Percentiles rank a stretch among this genome's conserved stretches.
These are phyloP conservation scores for Haematococcus sp. DNA, from an alignment of 139 green algal species.

Conservation along the genomic window DNA sequence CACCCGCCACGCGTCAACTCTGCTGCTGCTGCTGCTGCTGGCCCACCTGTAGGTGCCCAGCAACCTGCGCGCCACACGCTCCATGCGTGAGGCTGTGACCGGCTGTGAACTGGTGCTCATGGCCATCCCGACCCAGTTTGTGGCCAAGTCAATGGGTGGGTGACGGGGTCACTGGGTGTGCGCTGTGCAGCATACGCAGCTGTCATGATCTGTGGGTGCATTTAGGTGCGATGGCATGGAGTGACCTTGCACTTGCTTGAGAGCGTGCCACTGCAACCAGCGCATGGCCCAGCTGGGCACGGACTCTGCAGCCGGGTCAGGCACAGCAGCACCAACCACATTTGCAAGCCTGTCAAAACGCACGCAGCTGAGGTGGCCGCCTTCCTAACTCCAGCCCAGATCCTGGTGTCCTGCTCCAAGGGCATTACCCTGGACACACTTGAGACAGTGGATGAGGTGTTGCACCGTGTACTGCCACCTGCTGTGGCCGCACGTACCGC, in stretches of 20 bases:
- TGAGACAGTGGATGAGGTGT: slow-evolving; percentile 60
- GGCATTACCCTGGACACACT: slow-evolving; percentile 76
- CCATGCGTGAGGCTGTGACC: slow-evolving; percentile 41
- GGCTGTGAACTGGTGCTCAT: slow-evolving; percentile 70
- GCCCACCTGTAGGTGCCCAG: slow-evolving; percentile 36
- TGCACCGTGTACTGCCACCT: slow-evolving; percentile 56
- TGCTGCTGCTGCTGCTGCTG: too few relatives aligned
- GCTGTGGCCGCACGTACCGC: slow-evolving; percentile 33
- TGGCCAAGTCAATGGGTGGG: slow-evolving; percentile 57
- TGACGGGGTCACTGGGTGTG: not conserved
- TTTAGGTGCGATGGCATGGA: not conserved
- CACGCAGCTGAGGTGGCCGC: slow-evolving; percentile 17
- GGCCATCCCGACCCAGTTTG: slow-evolving; percentile 81
- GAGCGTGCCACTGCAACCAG: too few relatives aligned
- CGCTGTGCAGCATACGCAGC: not conserved
- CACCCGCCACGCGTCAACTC: too few relatives aligned
- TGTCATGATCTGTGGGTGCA: not conserved
- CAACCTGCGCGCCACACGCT: slow-evolving; percentile 42
- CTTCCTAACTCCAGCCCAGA: slow-evolving; percentile 30
- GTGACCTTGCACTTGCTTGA: too few relatives aligned
- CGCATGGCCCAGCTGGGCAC: too few relatives aligned
- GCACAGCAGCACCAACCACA: too few relatives aligned
- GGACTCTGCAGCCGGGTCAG: too few relatives aligned
- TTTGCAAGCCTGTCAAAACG: too few relatives aligned
- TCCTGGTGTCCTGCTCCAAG: slow-evolving; percentile 80